Conservation (phyloP, 768 basidiomycete genomes). For the Lactarius evosmus region DNA sequence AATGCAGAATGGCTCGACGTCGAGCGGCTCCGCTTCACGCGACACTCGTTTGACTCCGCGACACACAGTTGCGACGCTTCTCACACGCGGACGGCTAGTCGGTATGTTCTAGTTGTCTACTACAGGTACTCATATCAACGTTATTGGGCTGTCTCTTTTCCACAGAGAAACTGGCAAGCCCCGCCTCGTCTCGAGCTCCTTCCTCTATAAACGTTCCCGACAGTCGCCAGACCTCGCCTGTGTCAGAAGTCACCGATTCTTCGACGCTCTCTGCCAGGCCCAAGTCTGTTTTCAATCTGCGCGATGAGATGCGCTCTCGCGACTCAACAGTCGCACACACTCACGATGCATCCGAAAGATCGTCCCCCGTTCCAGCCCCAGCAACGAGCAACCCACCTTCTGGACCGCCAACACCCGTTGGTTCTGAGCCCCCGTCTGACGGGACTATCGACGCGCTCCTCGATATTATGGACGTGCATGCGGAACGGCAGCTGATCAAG, state of each 20-base stretch:
- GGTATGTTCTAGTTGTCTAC: background rate
- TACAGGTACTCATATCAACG: background rate
- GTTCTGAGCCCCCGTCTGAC: conserved; percentile 16
- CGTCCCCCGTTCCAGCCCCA: background rate
- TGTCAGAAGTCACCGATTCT: conserved; percentile 17
- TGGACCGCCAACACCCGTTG: conserved; percentile 6
- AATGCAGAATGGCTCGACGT: conserved; percentile 38
- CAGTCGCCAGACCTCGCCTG: conserved; percentile 19
- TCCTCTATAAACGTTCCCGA: background rate
- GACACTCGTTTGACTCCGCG: background rate
- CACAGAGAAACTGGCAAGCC: background rate
- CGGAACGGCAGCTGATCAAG: conserved; percentile 26
- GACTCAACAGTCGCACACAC: background rate
- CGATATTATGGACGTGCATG: conserved; percentile 25
- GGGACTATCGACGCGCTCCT: conserved; percentile 15
- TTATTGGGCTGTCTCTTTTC: background rate
- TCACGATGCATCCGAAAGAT: background rate
- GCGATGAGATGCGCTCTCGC: conserved; percentile 26
- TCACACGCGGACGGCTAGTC: background rate
- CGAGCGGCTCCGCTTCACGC: background rate
- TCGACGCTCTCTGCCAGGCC: conserved; percentile 9
- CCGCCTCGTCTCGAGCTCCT: conserved; percentile 6
- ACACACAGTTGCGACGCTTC: background rate
- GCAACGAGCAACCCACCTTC: conserved; percentile 12
- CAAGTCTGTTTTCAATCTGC: conserved; percentile 28